Percentiles rank a stretch among this genome's conserved stretches.
Conservation (phyloP, 352 stramenopile genomes). For the Achlya hypogyna region DNA sequence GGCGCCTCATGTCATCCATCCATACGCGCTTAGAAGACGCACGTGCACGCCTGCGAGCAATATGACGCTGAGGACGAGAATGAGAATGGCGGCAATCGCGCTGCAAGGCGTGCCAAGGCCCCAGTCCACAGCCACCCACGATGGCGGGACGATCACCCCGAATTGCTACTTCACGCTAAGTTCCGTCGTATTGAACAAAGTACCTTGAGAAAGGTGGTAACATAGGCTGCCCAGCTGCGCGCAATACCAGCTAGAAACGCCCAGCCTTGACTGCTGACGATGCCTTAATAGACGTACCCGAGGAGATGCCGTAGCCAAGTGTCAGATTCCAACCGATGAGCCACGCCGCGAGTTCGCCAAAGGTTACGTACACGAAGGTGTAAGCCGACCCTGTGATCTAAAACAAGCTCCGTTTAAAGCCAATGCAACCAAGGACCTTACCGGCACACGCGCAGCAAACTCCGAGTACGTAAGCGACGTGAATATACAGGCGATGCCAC, state of each 20-base stretch:
- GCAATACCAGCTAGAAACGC: slow-evolving; percentile 68
- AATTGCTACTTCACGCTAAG: slow-evolving; percentile 29
- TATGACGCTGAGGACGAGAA: slow-evolving; percentile 78
- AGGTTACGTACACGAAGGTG: slow-evolving; percentile 84
- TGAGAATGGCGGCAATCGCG: slow-evolving; percentile 65
- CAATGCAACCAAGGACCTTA: slow-evolving; percentile 25
- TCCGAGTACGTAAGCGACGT: slow-evolving; percentile 88
- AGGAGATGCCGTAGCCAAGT: slow-evolving; percentile 88
- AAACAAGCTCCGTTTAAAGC: not conserved
- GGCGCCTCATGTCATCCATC: not conserved
- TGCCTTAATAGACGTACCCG: slow-evolving; percentile 30
- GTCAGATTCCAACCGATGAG: slow-evolving; percentile 90
- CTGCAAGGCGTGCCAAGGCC: slow-evolving; percentile 56
- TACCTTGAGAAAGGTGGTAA: slow-evolving; percentile 58
- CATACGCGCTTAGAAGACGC: slow-evolving; percentile 19
- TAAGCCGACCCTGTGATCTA: slow-evolving; percentile 85
- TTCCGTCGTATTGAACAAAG: not conserved
- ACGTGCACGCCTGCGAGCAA: slow-evolving; percentile 74
- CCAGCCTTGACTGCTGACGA: not conserved
- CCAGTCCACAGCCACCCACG: slow-evolving; percentile 45
- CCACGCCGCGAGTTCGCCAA: slow-evolving; percentile 83
- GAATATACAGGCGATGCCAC: slow-evolving; percentile 82
- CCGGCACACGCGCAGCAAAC: slow-evolving; percentile 75
- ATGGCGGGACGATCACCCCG: slow-evolving; percentile 50
- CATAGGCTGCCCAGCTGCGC: slow-evolving; percentile 85